Evolutionary conservation across 805 yeast genomes (phyloP).

Genomic region (Yamadazyma tumulicola): DNA sequence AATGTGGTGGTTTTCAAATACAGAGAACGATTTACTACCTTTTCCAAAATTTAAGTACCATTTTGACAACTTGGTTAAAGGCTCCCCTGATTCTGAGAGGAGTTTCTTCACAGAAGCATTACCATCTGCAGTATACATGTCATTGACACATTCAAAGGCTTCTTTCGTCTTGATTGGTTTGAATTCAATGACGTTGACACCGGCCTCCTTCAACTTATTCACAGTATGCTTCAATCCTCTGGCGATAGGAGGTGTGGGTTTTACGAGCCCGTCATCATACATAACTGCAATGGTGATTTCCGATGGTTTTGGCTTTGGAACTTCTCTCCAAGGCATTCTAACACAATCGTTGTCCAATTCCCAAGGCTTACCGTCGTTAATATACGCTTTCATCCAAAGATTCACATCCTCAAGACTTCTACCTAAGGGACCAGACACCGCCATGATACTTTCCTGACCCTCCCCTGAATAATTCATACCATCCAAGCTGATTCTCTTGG

Average conservation of each 20-base stretch:
- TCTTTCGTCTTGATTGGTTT: slow-evolving; percentile 54
- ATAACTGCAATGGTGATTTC: slow-evolving; percentile 59
- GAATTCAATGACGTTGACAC: slow-evolving; percentile 53
- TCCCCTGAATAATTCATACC: slow-evolving; percentile 52
- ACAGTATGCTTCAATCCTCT: slow-evolving; percentile 54
- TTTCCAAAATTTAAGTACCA: slow-evolving; percentile 57
- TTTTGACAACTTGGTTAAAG: slow-evolving; percentile 57
- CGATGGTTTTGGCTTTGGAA: slow-evolving; percentile 33
- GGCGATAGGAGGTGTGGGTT: slow-evolving; percentile 63
- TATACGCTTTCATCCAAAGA: slow-evolving; percentile 60
- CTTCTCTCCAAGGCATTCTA: slow-evolving; percentile 53
- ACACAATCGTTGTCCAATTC: slow-evolving; percentile 41
- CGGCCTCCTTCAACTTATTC: slow-evolving; percentile 53
- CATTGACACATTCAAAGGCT: slow-evolving; percentile 57
- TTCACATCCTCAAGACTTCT: slow-evolving; percentile 65
- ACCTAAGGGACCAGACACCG: slow-evolving; percentile 67
- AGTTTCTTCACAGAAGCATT: slow-evolving; percentile 49
- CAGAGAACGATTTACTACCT: slow-evolving; percentile 46
- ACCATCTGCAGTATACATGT: slow-evolving; percentile 65
- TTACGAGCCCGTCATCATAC: slow-evolving; percentile 62
- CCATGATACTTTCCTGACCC: slow-evolving; percentile 62
- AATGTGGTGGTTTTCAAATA: slow-evolving; percentile 52
- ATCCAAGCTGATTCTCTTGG: slow-evolving; percentile 28
- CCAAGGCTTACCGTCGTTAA: slow-evolving; percentile 67
- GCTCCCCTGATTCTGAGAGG: slow-evolving; percentile 64